Evolutionary conservation across 768 basidiomycete species (phyloP).

Genomic region (Pisolithus tinctorius): DNA sequence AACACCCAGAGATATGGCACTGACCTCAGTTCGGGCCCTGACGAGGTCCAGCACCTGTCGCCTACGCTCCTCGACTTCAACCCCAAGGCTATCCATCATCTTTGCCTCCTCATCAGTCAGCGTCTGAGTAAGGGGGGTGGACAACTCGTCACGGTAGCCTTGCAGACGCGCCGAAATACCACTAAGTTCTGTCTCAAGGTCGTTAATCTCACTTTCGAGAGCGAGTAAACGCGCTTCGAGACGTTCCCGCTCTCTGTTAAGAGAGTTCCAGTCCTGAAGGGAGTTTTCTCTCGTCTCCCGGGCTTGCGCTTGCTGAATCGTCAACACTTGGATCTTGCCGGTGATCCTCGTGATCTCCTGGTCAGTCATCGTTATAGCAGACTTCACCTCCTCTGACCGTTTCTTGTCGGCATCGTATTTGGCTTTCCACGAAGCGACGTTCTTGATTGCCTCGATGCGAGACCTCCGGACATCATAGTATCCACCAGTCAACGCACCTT

Average conservation of each 20-base stretch:
- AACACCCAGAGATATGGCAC: constrained; percentile 15
- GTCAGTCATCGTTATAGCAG: constrained; percentile 62
- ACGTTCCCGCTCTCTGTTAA: constrained; percentile 67
- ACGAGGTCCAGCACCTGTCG: constrained; percentile 64
- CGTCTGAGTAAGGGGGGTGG: constrained; percentile 66
- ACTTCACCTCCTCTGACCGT: constrained; percentile 68
- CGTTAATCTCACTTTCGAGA: constrained; percentile 61
- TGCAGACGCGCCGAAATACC: constrained; percentile 55
- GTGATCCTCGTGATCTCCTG: constrained; percentile 77
- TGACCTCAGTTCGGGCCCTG: constrained; percentile 63
- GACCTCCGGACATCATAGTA: constrained; percentile 90
- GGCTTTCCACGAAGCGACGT: constrained; percentile 65
- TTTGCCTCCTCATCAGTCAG: constrained; percentile 68
- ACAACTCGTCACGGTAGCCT: constrained; percentile 64
- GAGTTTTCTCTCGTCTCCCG: constrained; percentile 62
- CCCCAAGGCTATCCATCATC: constrained; percentile 58
- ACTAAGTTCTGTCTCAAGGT: constrained; percentile 65
- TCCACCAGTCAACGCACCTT: constrained; percentile 92
- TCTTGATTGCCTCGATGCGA: constrained; percentile 81
- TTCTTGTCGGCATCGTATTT: constrained; percentile 63
- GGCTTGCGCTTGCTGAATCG: constrained; percentile 65
- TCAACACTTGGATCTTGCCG: constrained; percentile 66
- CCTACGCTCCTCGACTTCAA: constrained; percentile 70
- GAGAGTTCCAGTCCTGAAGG: constrained; percentile 49
- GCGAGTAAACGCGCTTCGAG: constrained; percentile 51